phyloP scores from a whole-genome alignment of 768 basidiomycete species.

The Leccinum uliginosum region DNA sequence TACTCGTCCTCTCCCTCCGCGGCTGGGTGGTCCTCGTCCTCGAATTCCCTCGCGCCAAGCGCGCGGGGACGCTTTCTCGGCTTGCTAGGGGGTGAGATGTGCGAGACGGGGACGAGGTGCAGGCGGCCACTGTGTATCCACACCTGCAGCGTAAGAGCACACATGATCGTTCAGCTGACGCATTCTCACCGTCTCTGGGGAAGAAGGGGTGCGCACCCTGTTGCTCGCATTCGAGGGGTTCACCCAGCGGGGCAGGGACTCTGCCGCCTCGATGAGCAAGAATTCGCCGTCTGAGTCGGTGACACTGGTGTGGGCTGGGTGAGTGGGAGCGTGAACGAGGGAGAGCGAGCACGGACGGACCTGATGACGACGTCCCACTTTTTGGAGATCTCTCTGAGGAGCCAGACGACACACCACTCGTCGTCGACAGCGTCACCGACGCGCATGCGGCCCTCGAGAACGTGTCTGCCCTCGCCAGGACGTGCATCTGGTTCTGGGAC shows the following conservation, averaged over 20 bases:
- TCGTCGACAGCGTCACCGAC: constrained; percentile 98
- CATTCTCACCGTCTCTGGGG: constrained; percentile 27
- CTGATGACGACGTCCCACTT: constrained; percentile 80
- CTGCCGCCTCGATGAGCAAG: constrained; percentile 93
- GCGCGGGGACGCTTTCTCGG: constrained; percentile 44
- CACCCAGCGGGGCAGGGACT: constrained; percentile 84
- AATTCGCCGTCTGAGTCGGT: constrained; percentile 96
- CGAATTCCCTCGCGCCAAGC: constrained; percentile 39
- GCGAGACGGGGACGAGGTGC: constrained; percentile 81
- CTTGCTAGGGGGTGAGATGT: constrained; percentile 64
- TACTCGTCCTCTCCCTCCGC: constrained; percentile 46
- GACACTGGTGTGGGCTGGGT: constrained; percentile 29
- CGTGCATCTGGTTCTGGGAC: constrained; percentile 40
- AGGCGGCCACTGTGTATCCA: constrained; percentile 84
- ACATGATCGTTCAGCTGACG: constrained; percentile 28
- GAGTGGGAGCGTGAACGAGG: neutral
- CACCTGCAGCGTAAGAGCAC: constrained; percentile 53
- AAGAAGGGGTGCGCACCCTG: constrained; percentile 60
- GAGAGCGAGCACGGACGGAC: constrained; percentile 39
- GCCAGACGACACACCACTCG: constrained; percentile 94
- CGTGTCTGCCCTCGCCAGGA: constrained; percentile 37
- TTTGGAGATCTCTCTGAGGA: constrained; percentile 70
- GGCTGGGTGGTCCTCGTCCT: constrained; percentile 44
- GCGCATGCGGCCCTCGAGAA: constrained; percentile 79
- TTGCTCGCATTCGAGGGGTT: constrained; percentile 89